Conservation (phyloP, 108 stramenopile species). For the Asterionellopsis glacialis region DNA sequence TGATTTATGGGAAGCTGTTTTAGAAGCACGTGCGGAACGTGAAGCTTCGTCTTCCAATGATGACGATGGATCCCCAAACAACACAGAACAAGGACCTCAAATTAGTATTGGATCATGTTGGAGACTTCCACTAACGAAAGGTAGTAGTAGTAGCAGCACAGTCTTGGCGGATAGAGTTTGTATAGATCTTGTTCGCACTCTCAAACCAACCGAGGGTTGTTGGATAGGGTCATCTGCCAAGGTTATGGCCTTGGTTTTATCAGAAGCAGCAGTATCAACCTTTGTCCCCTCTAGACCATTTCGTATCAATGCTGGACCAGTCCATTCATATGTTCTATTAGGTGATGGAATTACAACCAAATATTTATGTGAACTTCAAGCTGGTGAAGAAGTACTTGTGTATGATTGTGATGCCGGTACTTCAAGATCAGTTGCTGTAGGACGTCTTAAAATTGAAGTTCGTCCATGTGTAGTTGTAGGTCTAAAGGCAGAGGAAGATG, state of each 20-base stretch:
- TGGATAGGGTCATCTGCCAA: conserved; percentile 32
- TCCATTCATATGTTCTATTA: conserved; percentile 25
- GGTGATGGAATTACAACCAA: conserved; percentile 20
- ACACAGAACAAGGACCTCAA: neutral
- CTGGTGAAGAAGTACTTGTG: conserved; percentile 23
- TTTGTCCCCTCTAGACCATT: conserved; percentile 30
- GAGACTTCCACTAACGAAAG: conserved; percentile 3
- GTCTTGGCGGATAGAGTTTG: conserved; percentile 23
- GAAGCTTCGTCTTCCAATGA: neutral
- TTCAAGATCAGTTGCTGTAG: conserved; percentile 10
- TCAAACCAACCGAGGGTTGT: conserved; percentile 22
- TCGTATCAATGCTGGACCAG: conserved; percentile 32
- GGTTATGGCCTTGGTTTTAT: conserved; percentile 23
- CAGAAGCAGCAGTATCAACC: conserved; percentile 14
- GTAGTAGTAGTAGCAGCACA: conserved; percentile 1
- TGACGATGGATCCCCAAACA: neutral
- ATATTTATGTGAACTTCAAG: conserved; percentile 31
- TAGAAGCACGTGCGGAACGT: conserved; percentile 13
- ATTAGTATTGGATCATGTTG: neutral
- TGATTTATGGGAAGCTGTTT: conserved; percentile 18
- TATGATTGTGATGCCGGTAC: conserved; percentile 2
- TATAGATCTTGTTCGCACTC: conserved; percentile 21
- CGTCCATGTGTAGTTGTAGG: conserved; percentile 23
- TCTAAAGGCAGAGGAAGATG: neutral
- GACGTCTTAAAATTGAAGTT: conserved; percentile 22